Evolutionary conservation across 1,284 basidiomycete species (phyloP), one percentile per base, ranked within the genome.

Genomic region (Austropuccinia psidii): DNA sequence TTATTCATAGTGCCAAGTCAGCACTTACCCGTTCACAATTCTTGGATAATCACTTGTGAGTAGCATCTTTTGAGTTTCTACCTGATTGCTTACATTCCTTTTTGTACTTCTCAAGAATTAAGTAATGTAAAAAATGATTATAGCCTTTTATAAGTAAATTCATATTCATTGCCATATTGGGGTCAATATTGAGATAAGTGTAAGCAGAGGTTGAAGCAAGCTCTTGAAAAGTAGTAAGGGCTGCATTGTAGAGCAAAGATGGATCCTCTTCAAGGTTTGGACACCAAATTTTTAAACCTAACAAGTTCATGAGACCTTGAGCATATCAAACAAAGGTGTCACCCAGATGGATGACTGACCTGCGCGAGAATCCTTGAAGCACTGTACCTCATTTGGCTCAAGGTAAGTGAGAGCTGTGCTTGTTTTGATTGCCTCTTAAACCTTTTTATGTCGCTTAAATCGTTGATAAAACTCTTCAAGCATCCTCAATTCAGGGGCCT

Each of bases 141-240:
- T 69, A 69, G 7, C 54, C 66, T 8, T 11, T 37, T 0, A 68
- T 68, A 17, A 68, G 24, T 5, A 68, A 33, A 2, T 35, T 5
- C 54, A 60, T 69, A 29, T 57, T 27, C 4, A 19, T 3, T 1
- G 39, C 55, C 33, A 58, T 27, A 47, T 57, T 15, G 4, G 35
- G 29, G 24, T 60, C 11, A 19, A 58, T 31, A n/a, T 69, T 69
- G 4, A 69, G 37, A 45, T 58, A 69, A 57, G 39, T 11, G 24
- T 69, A 69, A 9, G 43, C 39, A 1, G 15, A 2, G 24, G 49
- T 49, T 8, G 39, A 7, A 21, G 31, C 27, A 49, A 69, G 52
- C 24, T 69, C 54, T 11, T 11, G 31, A n/a, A 69, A 58, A n/a
- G 67, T 69, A 19, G 52, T 69, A 1, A 69, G 54, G 49, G 67